phyloP scores from a whole-genome alignment of 345 rosid species.

The Euclidium syriacum region DNA sequence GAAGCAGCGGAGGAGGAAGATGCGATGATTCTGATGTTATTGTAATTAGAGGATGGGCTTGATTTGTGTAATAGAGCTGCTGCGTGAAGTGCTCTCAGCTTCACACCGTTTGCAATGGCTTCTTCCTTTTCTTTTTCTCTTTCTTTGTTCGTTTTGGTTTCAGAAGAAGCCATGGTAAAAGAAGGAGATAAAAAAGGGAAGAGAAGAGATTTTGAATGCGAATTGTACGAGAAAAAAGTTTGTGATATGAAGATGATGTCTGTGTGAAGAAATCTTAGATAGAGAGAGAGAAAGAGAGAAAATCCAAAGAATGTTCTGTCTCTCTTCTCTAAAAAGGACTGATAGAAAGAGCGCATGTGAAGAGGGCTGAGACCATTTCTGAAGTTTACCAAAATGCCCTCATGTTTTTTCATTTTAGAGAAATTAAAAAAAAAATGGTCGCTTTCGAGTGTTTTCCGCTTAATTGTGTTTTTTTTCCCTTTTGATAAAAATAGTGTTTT shows the following conservation, averaged over 20 bases:
- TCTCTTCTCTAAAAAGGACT: slow-evolving; percentile 31
- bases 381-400: slow-evolving; percentile 36
- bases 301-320: slow-evolving; percentile 46
- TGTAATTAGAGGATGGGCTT: slow-evolving; percentile 46
- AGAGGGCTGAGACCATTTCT: slow-evolving; percentile 15
- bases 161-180: slow-evolving; percentile 56
- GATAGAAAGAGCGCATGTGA: slow-evolving; percentile 44
- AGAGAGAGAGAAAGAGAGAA: slow-evolving; percentile 21
- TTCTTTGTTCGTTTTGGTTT: slow-evolving; percentile 27
- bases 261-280: slow-evolving; percentile 10
- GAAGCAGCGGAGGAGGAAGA: slow-evolving; percentile 45
- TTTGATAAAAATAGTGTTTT: no score
- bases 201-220: slow-evolving; percentile 20
- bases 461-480: no score
- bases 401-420: no score
- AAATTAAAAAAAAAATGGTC: no score
- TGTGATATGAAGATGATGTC: slow-evolving; percentile 37
- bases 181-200: slow-evolving; percentile 23
- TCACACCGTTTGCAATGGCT: slow-evolving; percentile 86
- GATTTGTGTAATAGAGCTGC: slow-evolving; percentile 64
- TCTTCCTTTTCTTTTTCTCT: slow-evolving; percentile 67
- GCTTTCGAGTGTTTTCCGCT: no score
- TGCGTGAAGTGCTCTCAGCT: slow-evolving; percentile 81
- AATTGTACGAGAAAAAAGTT: slow-evolving; percentile 14
- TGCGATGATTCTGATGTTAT: slow-evolving; percentile 31